Percentiles rank a stretch among this genome's conserved stretches.
Evolutionary conservation across 306 rosid genomes (phyloP).

Genomic region (Prunus dulcis): DNA sequence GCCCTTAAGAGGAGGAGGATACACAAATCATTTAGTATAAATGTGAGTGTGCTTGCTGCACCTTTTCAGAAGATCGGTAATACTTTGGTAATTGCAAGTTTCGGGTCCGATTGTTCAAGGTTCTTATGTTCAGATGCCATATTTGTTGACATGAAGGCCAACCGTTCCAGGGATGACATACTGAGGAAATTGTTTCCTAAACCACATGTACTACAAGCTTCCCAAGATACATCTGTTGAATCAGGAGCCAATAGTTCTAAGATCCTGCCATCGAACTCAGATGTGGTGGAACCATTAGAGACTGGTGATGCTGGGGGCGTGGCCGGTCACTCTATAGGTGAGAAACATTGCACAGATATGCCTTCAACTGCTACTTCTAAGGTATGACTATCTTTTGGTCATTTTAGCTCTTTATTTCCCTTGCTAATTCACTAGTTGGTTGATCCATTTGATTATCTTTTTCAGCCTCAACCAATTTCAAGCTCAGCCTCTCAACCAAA

Average conservation of each 20-base stretch:
- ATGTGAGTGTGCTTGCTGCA: constrained; percentile 34
- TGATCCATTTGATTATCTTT: too few species aligned
- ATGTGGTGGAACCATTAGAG: background rate
- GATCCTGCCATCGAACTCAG: constrained; percentile 5
- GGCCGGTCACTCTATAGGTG: background rate
- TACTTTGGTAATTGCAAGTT: constrained; percentile 47
- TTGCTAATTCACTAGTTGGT: too few species aligned
- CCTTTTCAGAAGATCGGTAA: constrained; percentile 44
- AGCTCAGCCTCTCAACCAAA: too few species aligned
- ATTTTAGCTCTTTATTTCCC: too few species aligned
- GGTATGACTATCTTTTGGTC: too few species aligned
- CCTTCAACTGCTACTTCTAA: background rate
- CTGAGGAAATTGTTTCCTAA: constrained; percentile 31
- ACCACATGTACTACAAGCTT: background rate
- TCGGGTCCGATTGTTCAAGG: constrained; percentile 10
- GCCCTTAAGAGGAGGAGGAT: constrained; percentile 26
- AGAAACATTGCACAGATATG: background rate
- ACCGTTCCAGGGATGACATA: constrained; percentile 19
- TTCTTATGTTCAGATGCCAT: constrained; percentile 34
- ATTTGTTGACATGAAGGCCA: constrained; percentile 31
- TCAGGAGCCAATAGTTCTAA: constrained; percentile 10
- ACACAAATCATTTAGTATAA: background rate
- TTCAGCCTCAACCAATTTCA: too few species aligned
- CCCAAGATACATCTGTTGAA: background rate
- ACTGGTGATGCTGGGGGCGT: background rate